Evolutionary conservation across 2,329 filamentous ascomycete species (phyloP).

Genomic region (Colletotrichum musicola): DNA sequence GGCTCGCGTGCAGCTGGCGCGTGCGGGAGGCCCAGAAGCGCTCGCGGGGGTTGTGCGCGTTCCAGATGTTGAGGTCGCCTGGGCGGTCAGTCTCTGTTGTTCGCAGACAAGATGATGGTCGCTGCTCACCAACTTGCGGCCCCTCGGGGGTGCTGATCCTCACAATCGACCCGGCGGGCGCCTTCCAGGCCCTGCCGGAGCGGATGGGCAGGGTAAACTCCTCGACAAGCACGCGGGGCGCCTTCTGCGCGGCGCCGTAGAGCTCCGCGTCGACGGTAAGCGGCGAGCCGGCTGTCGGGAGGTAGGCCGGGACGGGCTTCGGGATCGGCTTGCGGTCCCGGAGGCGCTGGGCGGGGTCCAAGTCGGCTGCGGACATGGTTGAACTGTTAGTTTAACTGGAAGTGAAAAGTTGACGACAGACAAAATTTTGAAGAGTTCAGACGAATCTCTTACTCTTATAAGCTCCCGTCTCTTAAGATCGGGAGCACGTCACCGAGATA

Average conservation of each 20-base stretch:
- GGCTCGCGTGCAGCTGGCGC: constrained; percentile 81
- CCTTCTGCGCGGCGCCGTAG: constrained; percentile 73
- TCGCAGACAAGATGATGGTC: too few relatives aligned
- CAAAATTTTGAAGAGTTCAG: not conserved
- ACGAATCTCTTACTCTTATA: not conserved
- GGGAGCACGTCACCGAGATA: not conserved
- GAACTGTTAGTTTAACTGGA: constrained; percentile 21
- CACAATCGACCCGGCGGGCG: constrained; percentile 75
- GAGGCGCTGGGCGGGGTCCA: constrained; percentile 49
- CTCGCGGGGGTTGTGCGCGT: constrained; percentile 80
- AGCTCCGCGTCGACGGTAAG: constrained; percentile 57
- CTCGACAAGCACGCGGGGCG: constrained; percentile 55
- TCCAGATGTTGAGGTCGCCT: constrained; percentile 88
- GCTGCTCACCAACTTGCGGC: constrained; percentile 75
- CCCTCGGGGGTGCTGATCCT: constrained; percentile 82
- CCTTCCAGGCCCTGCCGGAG: constrained; percentile 79
- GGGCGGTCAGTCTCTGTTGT: too few relatives aligned
- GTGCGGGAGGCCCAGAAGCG: constrained; percentile 86
- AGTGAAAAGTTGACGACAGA: not conserved
- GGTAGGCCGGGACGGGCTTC: constrained; percentile 63
- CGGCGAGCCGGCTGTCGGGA: constrained; percentile 57
- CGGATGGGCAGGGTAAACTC: constrained; percentile 78
- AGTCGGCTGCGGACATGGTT: constrained; percentile 14
- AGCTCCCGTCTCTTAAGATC: too few relatives aligned
- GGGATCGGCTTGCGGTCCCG: constrained; percentile 58